These are phyloP conservation scores for Sarocladium oryzae DNA, from an alignment of 2,329 filamentous ascomycete genomes.

Conservation along the genomic window DNA sequence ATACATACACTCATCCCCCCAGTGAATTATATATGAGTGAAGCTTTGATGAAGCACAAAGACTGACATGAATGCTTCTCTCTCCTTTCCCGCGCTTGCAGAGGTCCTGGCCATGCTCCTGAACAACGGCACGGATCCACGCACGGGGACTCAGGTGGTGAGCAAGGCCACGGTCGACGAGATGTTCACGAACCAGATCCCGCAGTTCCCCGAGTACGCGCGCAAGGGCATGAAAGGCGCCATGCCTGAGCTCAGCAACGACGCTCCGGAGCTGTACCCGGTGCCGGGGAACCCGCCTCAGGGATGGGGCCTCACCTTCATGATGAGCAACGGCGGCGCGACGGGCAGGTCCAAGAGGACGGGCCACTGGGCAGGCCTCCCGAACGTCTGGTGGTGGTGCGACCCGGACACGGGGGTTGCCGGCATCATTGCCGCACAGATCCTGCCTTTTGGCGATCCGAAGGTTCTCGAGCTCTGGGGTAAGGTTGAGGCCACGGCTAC, in stretches of 20 bases:
- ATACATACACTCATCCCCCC: no score
- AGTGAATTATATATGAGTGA: no score
- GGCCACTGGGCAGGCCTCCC: slow-evolving; percentile 47
- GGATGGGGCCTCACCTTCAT: slow-evolving; percentile 54
- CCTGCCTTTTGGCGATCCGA: slow-evolving; percentile 32
- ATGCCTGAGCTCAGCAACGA: slow-evolving; percentile 37
- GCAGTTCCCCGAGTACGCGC: slow-evolving; percentile 39
- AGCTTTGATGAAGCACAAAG: no score
- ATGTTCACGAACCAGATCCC: slow-evolving; percentile 57
- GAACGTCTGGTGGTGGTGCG: slow-evolving; percentile 53
- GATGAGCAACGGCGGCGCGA: slow-evolving; percentile 31
- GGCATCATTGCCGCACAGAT: slow-evolving; percentile 39
- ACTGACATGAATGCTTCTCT: no score
- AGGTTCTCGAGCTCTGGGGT: slow-evolving; percentile 27
- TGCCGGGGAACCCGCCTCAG: slow-evolving; percentile 37
- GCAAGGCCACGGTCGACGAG: slow-evolving; percentile 45
- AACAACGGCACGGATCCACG: slow-evolving; percentile 53
- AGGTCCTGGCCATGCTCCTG: slow-evolving; percentile 51
- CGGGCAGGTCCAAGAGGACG: slow-evolving; percentile 41
- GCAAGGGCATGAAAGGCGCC: slow-evolving; percentile 29
- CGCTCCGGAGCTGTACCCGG: slow-evolving; percentile 39
- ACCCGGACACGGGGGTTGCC: slow-evolving; percentile 47
- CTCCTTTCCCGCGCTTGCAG: no score
- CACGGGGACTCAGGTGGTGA: slow-evolving; percentile 45
- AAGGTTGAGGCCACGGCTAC: no score